Evolutionary conservation across 108 stramenopile species (phyloP).

Genomic region (Nitzschia sp.): DNA sequence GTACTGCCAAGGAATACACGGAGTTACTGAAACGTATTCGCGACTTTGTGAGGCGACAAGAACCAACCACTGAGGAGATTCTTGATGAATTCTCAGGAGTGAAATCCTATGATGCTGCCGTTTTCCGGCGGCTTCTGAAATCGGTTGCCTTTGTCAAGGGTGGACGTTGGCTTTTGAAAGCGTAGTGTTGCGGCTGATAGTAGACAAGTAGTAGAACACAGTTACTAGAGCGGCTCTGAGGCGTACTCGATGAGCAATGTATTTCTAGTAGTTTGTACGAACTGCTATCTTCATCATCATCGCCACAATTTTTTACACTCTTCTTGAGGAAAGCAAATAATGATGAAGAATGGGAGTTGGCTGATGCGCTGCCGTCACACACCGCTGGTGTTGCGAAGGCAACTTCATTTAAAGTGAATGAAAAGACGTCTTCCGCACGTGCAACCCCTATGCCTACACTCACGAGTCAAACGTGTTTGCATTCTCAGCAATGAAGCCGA

Average conservation of each 20-base stretch:
- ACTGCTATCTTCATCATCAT: neutral
- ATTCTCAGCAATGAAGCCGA: no score
- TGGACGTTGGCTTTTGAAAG: constrained; percentile 56
- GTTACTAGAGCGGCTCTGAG: neutral
- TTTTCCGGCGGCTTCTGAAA: constrained; percentile 67
- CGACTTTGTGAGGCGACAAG: constrained; percentile 40
- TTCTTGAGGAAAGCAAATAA: no score
- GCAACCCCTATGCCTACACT: no score
- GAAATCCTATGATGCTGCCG: constrained; percentile 56
- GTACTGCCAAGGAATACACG: constrained; percentile 34
- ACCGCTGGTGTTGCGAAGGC: no score
- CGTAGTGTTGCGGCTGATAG: neutral
- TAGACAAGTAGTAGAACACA: no score
- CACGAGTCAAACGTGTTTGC: no score
- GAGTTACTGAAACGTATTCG: constrained; percentile 48
- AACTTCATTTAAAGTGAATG: no score
- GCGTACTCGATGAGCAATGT: no score
- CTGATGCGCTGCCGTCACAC: no score
- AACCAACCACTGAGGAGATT: constrained; percentile 65
- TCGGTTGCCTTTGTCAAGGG: constrained; percentile 57
- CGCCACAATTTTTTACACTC: no score
- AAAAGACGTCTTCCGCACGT: no score
- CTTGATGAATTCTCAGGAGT: constrained; percentile 64
- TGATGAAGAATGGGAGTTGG: no score
- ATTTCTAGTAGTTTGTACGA: neutral